Evolutionary conservation across 1,284 basidiomycete species (phyloP), one percentile per base, ranked within the genome.

Genomic region (Sanguinoderma infundibulare): DNA sequence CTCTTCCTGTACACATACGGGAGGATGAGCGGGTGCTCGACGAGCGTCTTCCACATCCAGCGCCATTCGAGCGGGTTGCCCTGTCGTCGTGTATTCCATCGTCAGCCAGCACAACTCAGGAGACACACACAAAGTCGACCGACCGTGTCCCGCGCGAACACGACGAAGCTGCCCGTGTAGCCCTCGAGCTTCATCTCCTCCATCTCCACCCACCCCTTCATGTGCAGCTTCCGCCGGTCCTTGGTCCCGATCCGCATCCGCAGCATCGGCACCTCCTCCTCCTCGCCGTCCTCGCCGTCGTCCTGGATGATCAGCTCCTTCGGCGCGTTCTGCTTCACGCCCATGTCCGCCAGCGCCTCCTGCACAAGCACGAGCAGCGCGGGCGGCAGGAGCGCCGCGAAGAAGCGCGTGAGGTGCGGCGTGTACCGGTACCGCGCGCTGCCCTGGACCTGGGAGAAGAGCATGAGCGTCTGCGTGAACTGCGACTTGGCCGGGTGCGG

Each of bases 21-120:
- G 57, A 81, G 80, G 4, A 92, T 77, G 1, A 70, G 64, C 1
- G 77, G 73, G 8, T 81, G 83, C 64, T 75, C 68, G 42, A 90
- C 82, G 44, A 91, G 65, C 6, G 77, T 78, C 69, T 86, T 90
- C 89, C 89, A 92, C 40, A 91, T 76, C 72, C 84, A 80, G 52
- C 89, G 77, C 90, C 90, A 92, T 36, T 87, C 89, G 51, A 92
- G 86, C 28, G 90, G 90, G 69, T 84, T 90, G 1, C 90, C 90
- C 88, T 90, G 44, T 17, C 5, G 24, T n/a, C 40, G 40, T 10
- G 40, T 22, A 7, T 12, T 20, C 14, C 42, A 17, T 42, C 42
- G 0, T 30, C 54, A 32, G 32, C n/a, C 49, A 5, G 5, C 14
- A 15, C 53, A 17, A n/a, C 38, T 26, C 3, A 12, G 8, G 12